These are phyloP conservation scores for Arabidopsis hybrid DNA, from an alignment of 441 rosid genomes.

Conservation along the genomic window DNA sequence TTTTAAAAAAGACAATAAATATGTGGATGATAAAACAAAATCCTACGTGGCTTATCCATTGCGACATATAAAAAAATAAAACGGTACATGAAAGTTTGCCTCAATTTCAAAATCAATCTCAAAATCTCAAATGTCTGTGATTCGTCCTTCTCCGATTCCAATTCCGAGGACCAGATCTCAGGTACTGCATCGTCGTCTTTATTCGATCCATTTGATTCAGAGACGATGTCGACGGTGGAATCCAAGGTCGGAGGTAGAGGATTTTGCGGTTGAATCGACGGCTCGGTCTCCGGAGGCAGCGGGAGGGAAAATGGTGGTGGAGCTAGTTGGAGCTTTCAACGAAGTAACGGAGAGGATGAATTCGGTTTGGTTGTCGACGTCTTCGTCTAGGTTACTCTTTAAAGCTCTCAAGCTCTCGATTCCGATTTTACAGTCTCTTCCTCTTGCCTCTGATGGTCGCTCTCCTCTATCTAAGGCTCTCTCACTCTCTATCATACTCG, in stretches of 20 bases:
- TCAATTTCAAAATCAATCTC: constrained; percentile 16
- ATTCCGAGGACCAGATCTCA: constrained; percentile 39
- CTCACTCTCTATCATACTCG: constrained; percentile 82
- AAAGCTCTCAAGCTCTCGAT: constrained; percentile 86
- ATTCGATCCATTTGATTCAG: constrained; percentile 15
- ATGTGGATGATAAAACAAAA: constrained; percentile 36
- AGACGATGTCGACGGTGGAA: constrained; percentile 37
- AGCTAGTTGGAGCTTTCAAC: constrained; percentile 94
- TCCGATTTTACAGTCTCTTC: constrained; percentile 75
- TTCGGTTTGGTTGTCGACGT: constrained; percentile 75
- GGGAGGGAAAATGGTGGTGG: constrained; percentile 96
- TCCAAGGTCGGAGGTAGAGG: constrained; percentile 37
- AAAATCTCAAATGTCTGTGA: constrained; percentile 32
- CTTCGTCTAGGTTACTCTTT: constrained; percentile 82
- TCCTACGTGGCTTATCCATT: constrained; percentile 47
- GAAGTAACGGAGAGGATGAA: constrained; percentile 89
- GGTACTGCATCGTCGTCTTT: constrained; percentile 15
- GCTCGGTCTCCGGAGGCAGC: constrained; percentile 64
- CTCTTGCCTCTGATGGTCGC: constrained; percentile 70
- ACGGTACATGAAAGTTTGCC: neutral
- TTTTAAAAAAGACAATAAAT: neutral
- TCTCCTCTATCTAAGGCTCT: constrained; percentile 85
- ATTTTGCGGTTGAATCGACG: constrained; percentile 32
- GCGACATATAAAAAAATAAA: constrained; percentile 17
- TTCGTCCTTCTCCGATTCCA: constrained; percentile 43